Conservation (phyloP, 2,329 filamentous ascomycete species). For the Zalaria obscura region DNA sequence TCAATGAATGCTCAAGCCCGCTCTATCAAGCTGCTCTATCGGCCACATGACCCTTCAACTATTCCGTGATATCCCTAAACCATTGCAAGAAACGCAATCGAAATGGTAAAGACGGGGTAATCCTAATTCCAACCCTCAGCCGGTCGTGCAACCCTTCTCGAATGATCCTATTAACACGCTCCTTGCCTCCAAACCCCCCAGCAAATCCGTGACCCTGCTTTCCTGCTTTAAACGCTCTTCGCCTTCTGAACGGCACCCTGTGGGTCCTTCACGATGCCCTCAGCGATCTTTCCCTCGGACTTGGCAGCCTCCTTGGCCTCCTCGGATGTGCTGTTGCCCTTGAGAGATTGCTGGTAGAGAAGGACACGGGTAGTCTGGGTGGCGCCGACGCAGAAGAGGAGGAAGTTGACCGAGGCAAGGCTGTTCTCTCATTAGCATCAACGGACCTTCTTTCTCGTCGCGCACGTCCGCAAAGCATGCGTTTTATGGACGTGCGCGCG, state of each 20-base stretch:
- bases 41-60: no score
- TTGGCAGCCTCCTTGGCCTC: slow-evolving; percentile 28
- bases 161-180: neutral
- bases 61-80: no score
- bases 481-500: neutral
- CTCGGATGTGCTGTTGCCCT: slow-evolving; percentile 29
- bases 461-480: no score
- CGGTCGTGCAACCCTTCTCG: neutral
- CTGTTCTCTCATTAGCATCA: slow-evolving; percentile 24
- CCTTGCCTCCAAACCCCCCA: slow-evolving; percentile 9
- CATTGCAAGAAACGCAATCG: no score
- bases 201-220: neutral
- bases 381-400: slow-evolving; percentile 77
- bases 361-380: slow-evolving; percentile 70
- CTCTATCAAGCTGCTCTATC: no score
- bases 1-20: no score
- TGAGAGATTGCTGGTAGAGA: slow-evolving; percentile 47
- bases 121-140: no score
- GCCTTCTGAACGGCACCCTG: slow-evolving; percentile 22
- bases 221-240: slow-evolving; percentile 11
- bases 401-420: slow-evolving; percentile 94
- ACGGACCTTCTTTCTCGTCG: no score
- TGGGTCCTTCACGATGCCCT: slow-evolving; percentile 16
- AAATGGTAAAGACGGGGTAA: no score
- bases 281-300: slow-evolving; percentile 19